phyloP scores from a whole-genome alignment of 805 yeast genomes.

The Monosporozyma aerobia region DNA sequence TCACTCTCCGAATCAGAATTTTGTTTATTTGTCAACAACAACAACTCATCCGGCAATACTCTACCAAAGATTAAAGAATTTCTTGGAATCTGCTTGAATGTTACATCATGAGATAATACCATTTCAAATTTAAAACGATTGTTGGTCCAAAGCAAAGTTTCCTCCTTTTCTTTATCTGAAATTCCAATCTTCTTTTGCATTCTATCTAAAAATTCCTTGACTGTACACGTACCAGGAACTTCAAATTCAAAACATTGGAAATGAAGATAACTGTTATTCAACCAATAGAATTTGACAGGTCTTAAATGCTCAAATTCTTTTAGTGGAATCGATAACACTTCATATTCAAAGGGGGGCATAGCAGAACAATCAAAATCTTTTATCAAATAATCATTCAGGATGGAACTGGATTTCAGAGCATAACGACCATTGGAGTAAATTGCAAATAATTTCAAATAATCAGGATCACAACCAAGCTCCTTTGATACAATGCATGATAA shows the following conservation, averaged over 20 bases:
- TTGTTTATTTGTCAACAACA: conserved; percentile 16
- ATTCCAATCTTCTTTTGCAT: conserved; percentile 48
- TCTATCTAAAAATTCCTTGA: conserved; percentile 45
- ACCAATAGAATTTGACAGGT: conserved; percentile 58
- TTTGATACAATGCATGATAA: conserved; percentile 55
- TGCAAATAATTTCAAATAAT: conserved; percentile 56
- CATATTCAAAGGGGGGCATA: conserved; percentile 57
- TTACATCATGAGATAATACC: conserved; percentile 29
- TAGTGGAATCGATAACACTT: conserved; percentile 63
- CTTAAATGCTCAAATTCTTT: conserved; percentile 71
- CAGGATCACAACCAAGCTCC: conserved; percentile 45
- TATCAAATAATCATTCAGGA: conserved; percentile 29
- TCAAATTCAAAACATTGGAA: conserved; percentile 60
- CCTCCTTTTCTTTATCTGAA: conserved; percentile 37
- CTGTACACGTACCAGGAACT: conserved; percentile 53
- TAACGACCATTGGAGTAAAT: conserved; percentile 49
- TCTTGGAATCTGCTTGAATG: conserved; percentile 34
- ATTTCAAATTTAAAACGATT: conserved; percentile 30
- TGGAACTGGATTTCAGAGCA: conserved; percentile 34
- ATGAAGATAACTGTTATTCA: conserved; percentile 61
- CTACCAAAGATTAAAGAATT: conserved; percentile 38
- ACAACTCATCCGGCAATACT: conserved; percentile 35
- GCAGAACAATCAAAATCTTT: conserved; percentile 29
- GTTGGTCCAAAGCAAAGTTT: conserved; percentile 50
- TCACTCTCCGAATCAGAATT: conserved; percentile 1